phyloP scores from a whole-genome alignment of 1,284 basidiomycete species.

The Apiotrichum akiyoshidainum region DNA sequence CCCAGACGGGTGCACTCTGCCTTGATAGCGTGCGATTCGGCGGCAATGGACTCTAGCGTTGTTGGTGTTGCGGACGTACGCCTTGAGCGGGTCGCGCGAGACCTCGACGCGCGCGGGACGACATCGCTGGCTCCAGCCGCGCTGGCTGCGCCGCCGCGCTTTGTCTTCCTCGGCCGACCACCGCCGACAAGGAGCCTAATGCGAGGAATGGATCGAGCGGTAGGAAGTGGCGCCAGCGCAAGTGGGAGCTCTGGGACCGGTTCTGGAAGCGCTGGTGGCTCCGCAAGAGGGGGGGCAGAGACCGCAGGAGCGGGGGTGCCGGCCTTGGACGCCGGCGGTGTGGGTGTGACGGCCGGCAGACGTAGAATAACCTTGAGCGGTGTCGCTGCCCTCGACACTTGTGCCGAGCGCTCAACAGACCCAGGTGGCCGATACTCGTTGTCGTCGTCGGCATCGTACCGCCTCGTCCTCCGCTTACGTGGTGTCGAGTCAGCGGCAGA shows the following conservation, averaged over 20 bases:
- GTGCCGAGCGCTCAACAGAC: background rate
- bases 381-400: too few species aligned
- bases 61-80: conserved; percentile 20
- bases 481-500: background rate
- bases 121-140: background rate
- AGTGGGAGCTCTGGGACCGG: background rate
- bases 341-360: background rate
- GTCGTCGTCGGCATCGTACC: conserved; percentile 3
- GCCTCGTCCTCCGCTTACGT: background rate
- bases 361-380: background rate
- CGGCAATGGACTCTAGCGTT: conserved; percentile 25
- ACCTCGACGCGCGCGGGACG: conserved; percentile 3
- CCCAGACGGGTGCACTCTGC: conserved; percentile 31
- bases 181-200: conserved; percentile 4
- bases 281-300: background rate
- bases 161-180: conserved; percentile 6
- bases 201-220: background rate
- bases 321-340: background rate
- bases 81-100: conserved; percentile 18
- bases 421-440: background rate
- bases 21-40: conserved; percentile 27
- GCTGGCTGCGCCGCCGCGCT: conserved; percentile 3
- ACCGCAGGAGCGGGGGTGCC: background rate
- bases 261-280: background rate
- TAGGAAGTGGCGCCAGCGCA: background rate